These are phyloP conservation scores for Stramenopiles sp. DNA, from an alignment of 352 stramenopile genomes.

Conservation along the genomic window DNA sequence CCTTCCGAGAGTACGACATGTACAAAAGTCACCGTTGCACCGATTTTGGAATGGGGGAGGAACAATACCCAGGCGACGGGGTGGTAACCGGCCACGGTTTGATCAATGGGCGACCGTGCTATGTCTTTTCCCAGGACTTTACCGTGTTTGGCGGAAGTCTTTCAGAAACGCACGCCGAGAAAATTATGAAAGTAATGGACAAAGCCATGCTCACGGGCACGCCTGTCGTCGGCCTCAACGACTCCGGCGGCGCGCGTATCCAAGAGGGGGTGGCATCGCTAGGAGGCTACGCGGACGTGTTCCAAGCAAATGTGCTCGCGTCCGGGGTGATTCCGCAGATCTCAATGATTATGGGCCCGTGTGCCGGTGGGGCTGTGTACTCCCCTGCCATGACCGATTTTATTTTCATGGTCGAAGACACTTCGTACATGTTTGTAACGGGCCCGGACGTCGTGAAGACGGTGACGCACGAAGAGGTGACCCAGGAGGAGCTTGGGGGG, in stretches of 20 bases:
- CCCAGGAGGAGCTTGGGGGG: conserved; percentile 77
- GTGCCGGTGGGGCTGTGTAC: conserved; percentile 77
- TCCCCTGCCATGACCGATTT: conserved; percentile 96
- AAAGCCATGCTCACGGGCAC: conserved; percentile 80
- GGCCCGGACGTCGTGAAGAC: conserved; percentile 93
- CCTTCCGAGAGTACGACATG: conserved; percentile 87
- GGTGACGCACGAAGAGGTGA: conserved; percentile 88
- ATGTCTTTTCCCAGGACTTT: conserved; percentile 92
- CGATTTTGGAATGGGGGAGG: conserved; percentile 87
- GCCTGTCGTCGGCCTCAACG: conserved; percentile 91
- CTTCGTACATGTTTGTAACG: conserved; percentile 97
- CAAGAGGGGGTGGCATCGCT: conserved; percentile 92
- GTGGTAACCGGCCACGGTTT: conserved; percentile 78
- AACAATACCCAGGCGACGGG: conserved; percentile 76
- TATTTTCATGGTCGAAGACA: conserved; percentile 93
- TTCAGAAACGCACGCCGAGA: conserved; percentile 83
- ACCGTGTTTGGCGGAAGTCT: conserved; percentile 89
- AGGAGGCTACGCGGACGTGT: conserved; percentile 93
- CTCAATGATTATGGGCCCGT: conserved; percentile 91
- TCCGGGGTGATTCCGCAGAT: conserved; percentile 82
- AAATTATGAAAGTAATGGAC: conserved; percentile 98
- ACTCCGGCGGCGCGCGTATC: conserved; percentile 89
- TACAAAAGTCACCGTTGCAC: conserved; percentile 85
- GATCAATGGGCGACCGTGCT: conserved; percentile 82
- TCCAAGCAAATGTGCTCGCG: conserved; percentile 89